phyloP scores from a whole-genome alignment of 2,329 filamentous ascomycete species.

The Apiospora malaysiana region DNA sequence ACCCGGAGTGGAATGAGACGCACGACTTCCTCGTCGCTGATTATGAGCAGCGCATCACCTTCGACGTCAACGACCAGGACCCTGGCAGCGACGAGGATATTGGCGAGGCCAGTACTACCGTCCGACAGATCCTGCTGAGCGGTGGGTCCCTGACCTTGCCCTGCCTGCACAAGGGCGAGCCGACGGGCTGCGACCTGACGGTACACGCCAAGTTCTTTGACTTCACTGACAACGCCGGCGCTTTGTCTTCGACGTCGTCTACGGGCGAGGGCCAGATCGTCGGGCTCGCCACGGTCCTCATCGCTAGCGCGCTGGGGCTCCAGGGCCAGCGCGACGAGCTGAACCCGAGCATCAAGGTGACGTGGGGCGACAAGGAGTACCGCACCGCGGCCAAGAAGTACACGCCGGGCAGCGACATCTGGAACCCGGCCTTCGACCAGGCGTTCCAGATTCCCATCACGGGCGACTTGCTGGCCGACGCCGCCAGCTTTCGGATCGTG shows the following conservation, averaged over 20 bases:
- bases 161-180: slow-evolving; percentile 45
- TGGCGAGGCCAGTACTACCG: slow-evolving; percentile 43
- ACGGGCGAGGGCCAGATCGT: slow-evolving; percentile 39
- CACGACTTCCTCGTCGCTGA: slow-evolving; percentile 54
- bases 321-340: slow-evolving; percentile 49
- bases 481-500: slow-evolving; percentile 40
- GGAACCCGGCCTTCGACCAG: slow-evolving; percentile 54
- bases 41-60: slow-evolving; percentile 47
- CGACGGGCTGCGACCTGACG: slow-evolving; percentile 42
- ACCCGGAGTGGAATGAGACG: slow-evolving; percentile 54
- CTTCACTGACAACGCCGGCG: slow-evolving; percentile 43
- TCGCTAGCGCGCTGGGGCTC: slow-evolving; percentile 49
- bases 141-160: slow-evolving; percentile 49
- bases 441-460: slow-evolving; percentile 49
- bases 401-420: slow-evolving; percentile 51
- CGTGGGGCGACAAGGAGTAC: slow-evolving; percentile 49
- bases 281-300: slow-evolving; percentile 49
- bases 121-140: slow-evolving; percentile 41
- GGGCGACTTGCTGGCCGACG: slow-evolving; percentile 35
- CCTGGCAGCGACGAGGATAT: slow-evolving; percentile 55
- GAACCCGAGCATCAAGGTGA: slow-evolving; percentile 51
- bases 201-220: slow-evolving; percentile 48
- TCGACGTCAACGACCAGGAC: slow-evolving; percentile 52
- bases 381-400: slow-evolving; percentile 49
- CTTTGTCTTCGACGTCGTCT: slow-evolving; percentile 38